Evolutionary conservation across 495 filamentous ascomycete species (phyloP).

Genomic region (Penicillium desertorum): DNA sequence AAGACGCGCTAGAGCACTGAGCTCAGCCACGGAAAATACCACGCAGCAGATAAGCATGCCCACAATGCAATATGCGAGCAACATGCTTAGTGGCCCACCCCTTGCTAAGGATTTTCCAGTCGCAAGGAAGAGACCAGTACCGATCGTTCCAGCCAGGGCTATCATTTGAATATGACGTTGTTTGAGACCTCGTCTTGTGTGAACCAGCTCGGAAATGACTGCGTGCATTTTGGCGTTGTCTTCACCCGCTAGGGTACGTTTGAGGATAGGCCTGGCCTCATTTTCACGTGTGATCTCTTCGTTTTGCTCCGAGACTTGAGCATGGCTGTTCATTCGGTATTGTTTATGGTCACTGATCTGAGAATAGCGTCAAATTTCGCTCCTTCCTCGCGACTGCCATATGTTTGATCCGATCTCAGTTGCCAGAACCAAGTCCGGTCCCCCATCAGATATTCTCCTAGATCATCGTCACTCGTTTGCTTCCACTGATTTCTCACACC

Average conservation of each 20-base stretch:
- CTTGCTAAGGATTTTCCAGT: slow-evolving; percentile 57
- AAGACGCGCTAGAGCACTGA: slow-evolving; percentile 30
- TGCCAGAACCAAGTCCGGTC: too few relatives aligned
- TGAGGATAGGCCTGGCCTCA: background rate
- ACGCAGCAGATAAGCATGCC: slow-evolving; percentile 27
- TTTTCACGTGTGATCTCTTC: background rate
- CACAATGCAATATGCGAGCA: slow-evolving; percentile 29
- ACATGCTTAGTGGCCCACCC: slow-evolving; percentile 57
- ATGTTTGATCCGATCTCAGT: too few relatives aligned
- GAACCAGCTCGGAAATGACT: slow-evolving; percentile 2
- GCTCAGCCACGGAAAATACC: slow-evolving; percentile 27
- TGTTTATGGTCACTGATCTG: too few relatives aligned
- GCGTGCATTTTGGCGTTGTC: slow-evolving; percentile 8
- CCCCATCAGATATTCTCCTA: too few relatives aligned
- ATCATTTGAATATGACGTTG: slow-evolving; percentile 45
- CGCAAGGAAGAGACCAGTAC: slow-evolving; percentile 29
- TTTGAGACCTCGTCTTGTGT: slow-evolving; percentile 20
- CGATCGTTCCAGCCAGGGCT: slow-evolving; percentile 44
- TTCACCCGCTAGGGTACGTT: background rate
- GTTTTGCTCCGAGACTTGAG: background rate
- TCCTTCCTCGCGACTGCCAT: too few relatives aligned
- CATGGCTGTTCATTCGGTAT: background rate
- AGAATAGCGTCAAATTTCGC: too few relatives aligned
- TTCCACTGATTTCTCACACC: background rate
- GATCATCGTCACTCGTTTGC: too few relatives aligned